Percentiles rank a stretch among this genome's conserved stretches.
Evolutionary conservation across 345 rosid genomes (phyloP).

Genomic region (Brassica cretica): DNA sequence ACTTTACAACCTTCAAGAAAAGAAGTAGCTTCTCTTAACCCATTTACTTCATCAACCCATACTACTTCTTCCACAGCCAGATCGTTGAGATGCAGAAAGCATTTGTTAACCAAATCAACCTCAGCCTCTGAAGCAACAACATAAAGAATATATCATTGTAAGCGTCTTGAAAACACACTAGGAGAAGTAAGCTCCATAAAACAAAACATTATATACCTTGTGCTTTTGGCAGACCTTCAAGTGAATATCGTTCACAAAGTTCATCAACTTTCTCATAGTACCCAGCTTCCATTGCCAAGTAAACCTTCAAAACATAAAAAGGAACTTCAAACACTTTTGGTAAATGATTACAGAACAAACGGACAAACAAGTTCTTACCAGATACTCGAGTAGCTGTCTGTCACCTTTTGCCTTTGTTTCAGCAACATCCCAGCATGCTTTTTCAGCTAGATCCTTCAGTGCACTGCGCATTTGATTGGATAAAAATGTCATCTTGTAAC

Average conservation of each 20-base stretch:
- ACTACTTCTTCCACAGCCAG: slow-evolving; percentile 58
- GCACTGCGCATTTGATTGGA: slow-evolving; percentile 46
- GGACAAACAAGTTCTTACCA: slow-evolving; percentile 24
- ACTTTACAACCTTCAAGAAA: slow-evolving; percentile 72
- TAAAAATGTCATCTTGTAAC: neutral
- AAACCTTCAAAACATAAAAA: slow-evolving; percentile 53
- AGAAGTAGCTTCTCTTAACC: slow-evolving; percentile 55
- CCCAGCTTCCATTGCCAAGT: slow-evolving; percentile 98
- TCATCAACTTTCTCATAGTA: slow-evolving; percentile 92
- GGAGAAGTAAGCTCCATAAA: neutral
- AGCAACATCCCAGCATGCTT: slow-evolving; percentile 94
- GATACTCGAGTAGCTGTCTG: slow-evolving; percentile 65
- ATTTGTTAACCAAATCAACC: slow-evolving; percentile 41
- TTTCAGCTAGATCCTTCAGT: slow-evolving; percentile 77
- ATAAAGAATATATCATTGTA: slow-evolving; percentile 12
- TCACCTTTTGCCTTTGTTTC: slow-evolving; percentile 74
- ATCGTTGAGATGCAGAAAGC: slow-evolving; percentile 65
- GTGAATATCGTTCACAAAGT: slow-evolving; percentile 73
- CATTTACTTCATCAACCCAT: slow-evolving; percentile 78
- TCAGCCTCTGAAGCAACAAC: slow-evolving; percentile 54
- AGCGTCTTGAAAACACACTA: neutral
- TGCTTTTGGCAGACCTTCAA: slow-evolving; percentile 66
- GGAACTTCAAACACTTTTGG: neutral
- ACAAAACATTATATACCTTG: slow-evolving; percentile 46
- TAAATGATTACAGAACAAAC: slow-evolving; percentile 1